Evolutionary conservation across 2,329 filamentous ascomycete species (phyloP), one percentile per base, ranked within the genome.

Genomic region (Pseudocercospora vitis): DNA sequence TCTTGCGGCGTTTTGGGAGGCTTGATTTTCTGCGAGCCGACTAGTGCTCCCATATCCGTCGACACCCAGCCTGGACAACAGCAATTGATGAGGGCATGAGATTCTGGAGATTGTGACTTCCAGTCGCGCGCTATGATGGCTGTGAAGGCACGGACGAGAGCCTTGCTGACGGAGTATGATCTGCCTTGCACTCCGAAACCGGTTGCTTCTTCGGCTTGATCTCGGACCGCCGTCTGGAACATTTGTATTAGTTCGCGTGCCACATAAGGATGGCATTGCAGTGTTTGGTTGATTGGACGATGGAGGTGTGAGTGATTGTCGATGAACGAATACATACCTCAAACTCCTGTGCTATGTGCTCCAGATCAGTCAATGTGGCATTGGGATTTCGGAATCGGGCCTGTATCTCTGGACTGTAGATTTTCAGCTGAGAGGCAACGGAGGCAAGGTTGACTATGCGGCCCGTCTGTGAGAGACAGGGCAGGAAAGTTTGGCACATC

Each of bases 61-160:
- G 59, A 55, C 3, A 71, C 64, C 68, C 69, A 71, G 7, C 71
- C 71, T 7, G 71, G 70, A 63, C 70, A 72, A 47, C 71, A 73
- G 50, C 59, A 63, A 46, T 74, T 74, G 50, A 72, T 64, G 5
- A 66, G 48, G 14, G 70, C 11, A 0, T 55, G 59, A 3, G 64
- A 58, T 4, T 66, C 55, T 18, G 37, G 49, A 18, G 47, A 19
- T 46, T 71, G 58, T 2, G 14, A 16, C 14, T 16, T 11, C 9
- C 7, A 28, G 14, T 45, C n/a, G 11, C 59, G 55, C 2, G 69
- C 66, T 12, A 73, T 61, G 32, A 71, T 62, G 3, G 53, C 44
- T 7, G 70, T 71, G 32, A 68, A 50, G 7, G 66, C 65, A 19
- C 69, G 69, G 19, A 71, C 54, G n/a, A 64, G 64, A 11, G 68